Conservation (phyloP, 306 rosid genomes). For the Quercus bicolor region DNA sequence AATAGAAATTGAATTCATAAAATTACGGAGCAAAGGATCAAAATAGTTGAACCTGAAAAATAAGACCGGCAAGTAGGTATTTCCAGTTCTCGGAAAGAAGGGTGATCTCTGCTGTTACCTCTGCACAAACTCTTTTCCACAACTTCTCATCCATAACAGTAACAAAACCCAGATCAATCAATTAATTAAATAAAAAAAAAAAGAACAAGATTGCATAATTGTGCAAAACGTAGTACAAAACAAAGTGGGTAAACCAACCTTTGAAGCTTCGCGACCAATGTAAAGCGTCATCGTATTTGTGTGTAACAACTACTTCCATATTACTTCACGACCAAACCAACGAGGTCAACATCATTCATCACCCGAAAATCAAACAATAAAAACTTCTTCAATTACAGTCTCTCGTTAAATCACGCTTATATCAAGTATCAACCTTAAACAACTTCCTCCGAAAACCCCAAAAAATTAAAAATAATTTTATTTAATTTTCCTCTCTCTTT, state of each 20-base stretch:
- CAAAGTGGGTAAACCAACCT: slow-evolving; percentile 36
- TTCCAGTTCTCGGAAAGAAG: slow-evolving; percentile 59
- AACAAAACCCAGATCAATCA: slow-evolving; percentile 25
- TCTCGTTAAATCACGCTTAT: slow-evolving; percentile 19
- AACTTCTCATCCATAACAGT: slow-evolving; percentile 33
- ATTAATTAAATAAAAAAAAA: neutral
- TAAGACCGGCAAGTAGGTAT: slow-evolving; percentile 50
- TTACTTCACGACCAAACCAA: slow-evolving; percentile 58
- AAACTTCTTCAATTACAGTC: slow-evolving; percentile 1
- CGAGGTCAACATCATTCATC: slow-evolving; percentile 57
- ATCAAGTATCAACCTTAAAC: too few species aligned
- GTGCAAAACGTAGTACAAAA: neutral
- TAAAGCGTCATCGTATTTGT: slow-evolving; percentile 69
- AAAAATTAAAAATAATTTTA: neutral
- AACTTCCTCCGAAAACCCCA: neutral
- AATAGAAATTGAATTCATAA: slow-evolving; percentile 13
- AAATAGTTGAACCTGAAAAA: slow-evolving; percentile 43
- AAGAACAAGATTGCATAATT: neutral
- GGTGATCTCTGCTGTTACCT: slow-evolving; percentile 47
- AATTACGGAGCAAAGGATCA: slow-evolving; percentile 8
- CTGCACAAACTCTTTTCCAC: slow-evolving; percentile 67
- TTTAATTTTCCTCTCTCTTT: too few species aligned
- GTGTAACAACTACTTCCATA: slow-evolving; percentile 68
- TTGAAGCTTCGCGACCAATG: slow-evolving; percentile 96
- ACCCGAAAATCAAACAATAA: neutral